Evolutionary conservation across 495 filamentous ascomycete genomes (phyloP).

Genomic region (Penicillium taxi): DNA sequence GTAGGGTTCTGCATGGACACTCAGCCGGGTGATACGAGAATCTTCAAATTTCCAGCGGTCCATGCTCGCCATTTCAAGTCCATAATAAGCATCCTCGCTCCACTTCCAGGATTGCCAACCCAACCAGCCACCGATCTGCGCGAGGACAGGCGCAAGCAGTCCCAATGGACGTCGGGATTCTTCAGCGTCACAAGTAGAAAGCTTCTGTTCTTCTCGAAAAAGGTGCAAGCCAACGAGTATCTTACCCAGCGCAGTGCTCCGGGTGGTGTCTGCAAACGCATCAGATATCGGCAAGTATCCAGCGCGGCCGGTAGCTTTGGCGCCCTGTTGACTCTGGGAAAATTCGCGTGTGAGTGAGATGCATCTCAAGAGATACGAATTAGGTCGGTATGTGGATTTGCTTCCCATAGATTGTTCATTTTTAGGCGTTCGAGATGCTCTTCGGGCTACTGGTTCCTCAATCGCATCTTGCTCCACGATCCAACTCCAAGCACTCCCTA

Average conservation of each 20-base stretch:
- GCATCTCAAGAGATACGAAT: constrained; percentile 39
- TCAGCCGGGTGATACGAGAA: constrained; percentile 37
- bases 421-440: constrained; percentile 17
- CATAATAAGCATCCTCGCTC: constrained; percentile 52
- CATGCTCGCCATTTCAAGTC: constrained; percentile 57
- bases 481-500: constrained; percentile 65
- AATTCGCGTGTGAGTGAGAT: constrained; percentile 47
- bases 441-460: constrained; percentile 21
- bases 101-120: constrained; percentile 66
- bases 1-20: constrained; percentile 52
- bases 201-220: constrained; percentile 78
- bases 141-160: constrained; percentile 60
- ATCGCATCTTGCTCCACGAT: constrained; percentile 52
- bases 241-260: constrained; percentile 54
- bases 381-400: constrained; percentile 37
- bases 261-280: constrained; percentile 43
- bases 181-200: constrained; percentile 57
- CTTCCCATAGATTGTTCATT: constrained; percentile 17
- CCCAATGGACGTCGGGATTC: constrained; percentile 42
- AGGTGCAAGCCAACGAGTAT: constrained; percentile 76
- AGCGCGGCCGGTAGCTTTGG: constrained; percentile 40
- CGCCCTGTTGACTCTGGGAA: constrained; percentile 46
- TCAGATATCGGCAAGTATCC: constrained; percentile 57
- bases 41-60: constrained; percentile 55
- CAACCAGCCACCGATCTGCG: constrained; percentile 79